phyloP scores from a whole-genome alignment of 176 grass and related monocot genomes.

The Oryza meridionalis region DNA sequence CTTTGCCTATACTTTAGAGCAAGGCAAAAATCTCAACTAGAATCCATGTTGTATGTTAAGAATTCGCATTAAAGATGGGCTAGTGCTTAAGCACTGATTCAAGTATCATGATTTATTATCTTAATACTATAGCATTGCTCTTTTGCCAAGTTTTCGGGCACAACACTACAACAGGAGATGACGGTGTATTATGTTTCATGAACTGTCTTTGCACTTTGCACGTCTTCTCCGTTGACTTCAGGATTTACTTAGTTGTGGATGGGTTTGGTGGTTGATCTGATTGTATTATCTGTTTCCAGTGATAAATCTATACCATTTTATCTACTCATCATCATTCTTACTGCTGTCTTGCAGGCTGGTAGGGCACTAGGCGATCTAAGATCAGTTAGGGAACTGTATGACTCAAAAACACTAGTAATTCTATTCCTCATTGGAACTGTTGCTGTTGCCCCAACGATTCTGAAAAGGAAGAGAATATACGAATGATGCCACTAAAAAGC shows the following conservation, averaged over 20 bases:
- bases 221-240: not conserved
- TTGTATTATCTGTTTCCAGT: not conserved
- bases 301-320: not conserved
- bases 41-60: slow-evolving; percentile 4
- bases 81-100: not conserved
- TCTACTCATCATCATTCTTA: slow-evolving; percentile 8
- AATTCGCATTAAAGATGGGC: not conserved
- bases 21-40: slow-evolving; percentile 3
- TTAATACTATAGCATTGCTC: slow-evolving; percentile 9
- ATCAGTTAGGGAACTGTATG: slow-evolving; percentile 87
- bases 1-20: slow-evolving; percentile 27
- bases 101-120: slow-evolving; percentile 11
- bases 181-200: slow-evolving; percentile 8
- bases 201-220: slow-evolving; percentile 20
- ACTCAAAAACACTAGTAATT: slow-evolving; percentile 89
- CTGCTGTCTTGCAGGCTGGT: slow-evolving; percentile 63
- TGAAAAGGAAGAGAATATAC: slow-evolving; percentile 91
- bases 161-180: too few relatives aligned
- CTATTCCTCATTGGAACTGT: slow-evolving; percentile 87
- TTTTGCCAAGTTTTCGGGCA: not conserved
- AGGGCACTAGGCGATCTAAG: slow-evolving; percentile 83
- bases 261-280: not conserved
- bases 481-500: slow-evolving; percentile 50
- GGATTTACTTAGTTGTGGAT: not conserved
- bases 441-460: slow-evolving; percentile 76